Evolutionary conservation across 2,329 filamentous ascomycete genomes (phyloP).

Genomic region (Pseudogymnoascus destructans): DNA sequence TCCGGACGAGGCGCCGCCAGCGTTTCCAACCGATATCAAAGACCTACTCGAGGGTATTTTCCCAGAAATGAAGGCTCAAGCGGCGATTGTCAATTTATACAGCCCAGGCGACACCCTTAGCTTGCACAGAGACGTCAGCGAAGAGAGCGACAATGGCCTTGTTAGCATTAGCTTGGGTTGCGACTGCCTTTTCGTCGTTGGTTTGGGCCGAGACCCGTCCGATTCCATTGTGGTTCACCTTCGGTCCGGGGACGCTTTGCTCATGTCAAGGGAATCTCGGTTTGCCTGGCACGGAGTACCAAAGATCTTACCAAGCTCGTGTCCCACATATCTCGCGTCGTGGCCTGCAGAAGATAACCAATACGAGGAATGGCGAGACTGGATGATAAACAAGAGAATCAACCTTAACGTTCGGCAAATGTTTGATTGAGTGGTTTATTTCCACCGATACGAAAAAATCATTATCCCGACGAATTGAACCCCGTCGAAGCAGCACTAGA

Average conservation of each 20-base stretch:
- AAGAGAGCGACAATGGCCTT: slow-evolving; percentile 63
- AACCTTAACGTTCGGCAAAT: slow-evolving; percentile 92
- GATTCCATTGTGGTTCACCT: slow-evolving; percentile 46
- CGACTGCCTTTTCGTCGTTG: slow-evolving; percentile 77
- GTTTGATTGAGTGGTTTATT: slow-evolving; percentile 34
- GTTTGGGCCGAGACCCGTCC: slow-evolving; percentile 32
- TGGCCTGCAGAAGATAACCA: slow-evolving; percentile 50
- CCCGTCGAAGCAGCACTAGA: neutral
- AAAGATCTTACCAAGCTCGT: slow-evolving; percentile 67
- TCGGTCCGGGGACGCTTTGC: slow-evolving; percentile 75
- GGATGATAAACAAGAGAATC: slow-evolving; percentile 79
- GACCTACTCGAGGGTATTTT: slow-evolving; percentile 57
- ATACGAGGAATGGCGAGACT: slow-evolving; percentile 57
- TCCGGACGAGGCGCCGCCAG: slow-evolving; percentile 50
- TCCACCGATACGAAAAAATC: neutral
- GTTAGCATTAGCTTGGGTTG: slow-evolving; percentile 84
- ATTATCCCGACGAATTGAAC: neutral
- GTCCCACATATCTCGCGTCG: slow-evolving; percentile 56
- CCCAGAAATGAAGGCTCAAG: slow-evolving; percentile 64
- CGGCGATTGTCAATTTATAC: slow-evolving; percentile 91
- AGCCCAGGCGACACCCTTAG: slow-evolving; percentile 81
- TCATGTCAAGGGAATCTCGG: slow-evolving; percentile 70
- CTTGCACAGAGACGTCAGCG: slow-evolving; percentile 87
- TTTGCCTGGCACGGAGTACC: slow-evolving; percentile 96
- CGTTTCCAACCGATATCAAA: slow-evolving; percentile 63